A percentile compares a stretch with the other conserved stretches of the same genome.
Evolutionary conservation across 805 yeast genomes (phyloP).

Genomic region (Yamadazyma paraphyllophila): DNA sequence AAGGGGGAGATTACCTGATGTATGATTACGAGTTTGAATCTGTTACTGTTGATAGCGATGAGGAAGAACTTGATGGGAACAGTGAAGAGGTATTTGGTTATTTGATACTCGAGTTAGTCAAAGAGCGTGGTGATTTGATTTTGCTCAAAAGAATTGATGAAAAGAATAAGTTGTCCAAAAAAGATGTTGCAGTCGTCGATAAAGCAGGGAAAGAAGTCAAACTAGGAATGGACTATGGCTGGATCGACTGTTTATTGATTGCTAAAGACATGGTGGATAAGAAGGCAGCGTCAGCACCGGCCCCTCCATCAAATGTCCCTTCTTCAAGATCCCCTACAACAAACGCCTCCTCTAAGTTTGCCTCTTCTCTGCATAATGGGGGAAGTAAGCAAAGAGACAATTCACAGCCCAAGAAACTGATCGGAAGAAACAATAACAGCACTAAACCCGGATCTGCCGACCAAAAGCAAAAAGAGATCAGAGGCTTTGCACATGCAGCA

Average conservation of each 20-base stretch:
- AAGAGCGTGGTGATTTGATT: constrained; percentile 52
- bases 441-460: neutral
- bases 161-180: constrained; percentile 31
- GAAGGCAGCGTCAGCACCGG: constrained; percentile 12
- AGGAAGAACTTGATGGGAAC: constrained; percentile 14
- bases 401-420: neutral
- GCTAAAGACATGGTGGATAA: constrained; percentile 53
- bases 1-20: constrained; percentile 60
- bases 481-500: constrained; percentile 45
- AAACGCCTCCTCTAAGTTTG: too few relatives aligned
- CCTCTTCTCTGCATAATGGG: too few relatives aligned
- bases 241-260: constrained; percentile 69
- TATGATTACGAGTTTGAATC: constrained; percentile 74
- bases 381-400: neutral
- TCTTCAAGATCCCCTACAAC: neutral
- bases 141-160: constrained; percentile 43
- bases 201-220: constrained; percentile 33
- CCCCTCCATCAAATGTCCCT: neutral
- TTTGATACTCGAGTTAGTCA: constrained; percentile 60
- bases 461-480: constrained; percentile 15
- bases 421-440: neutral
- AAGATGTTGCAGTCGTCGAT: constrained; percentile 29
- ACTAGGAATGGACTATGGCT: constrained; percentile 50
- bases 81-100: constrained; percentile 57
- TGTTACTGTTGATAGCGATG: constrained; percentile 21